Base-by-base conservation (phyloP, 306 rosid species). In the Ceratonia siliqua region DNA sequence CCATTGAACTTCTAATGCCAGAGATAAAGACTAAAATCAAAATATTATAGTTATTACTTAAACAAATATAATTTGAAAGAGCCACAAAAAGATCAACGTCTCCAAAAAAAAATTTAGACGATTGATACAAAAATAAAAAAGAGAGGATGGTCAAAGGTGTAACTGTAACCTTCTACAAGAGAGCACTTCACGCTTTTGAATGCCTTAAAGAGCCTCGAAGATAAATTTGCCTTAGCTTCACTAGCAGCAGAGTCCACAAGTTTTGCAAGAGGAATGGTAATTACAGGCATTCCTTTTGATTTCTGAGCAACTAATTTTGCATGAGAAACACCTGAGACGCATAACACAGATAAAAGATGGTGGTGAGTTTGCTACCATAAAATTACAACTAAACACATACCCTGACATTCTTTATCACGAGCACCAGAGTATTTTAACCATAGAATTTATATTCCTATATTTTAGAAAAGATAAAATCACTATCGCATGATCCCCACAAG, bases 221-320 rank as follows among this genome's bases (percentile, higher is more conserved):
- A 88, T 30, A 89, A 62, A 55, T 75, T 88, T 74, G 91, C 82
- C 78, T 78, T 79, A 30, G 90, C 90, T 56, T 86, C 88, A 68
- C 70, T 74, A 46, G 93, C 97, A 78, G 87, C 82, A 56, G 87
- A 72, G 42, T 80, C 94, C 69, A 69, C 52, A 64, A 94, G 90
- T 83, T 85, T 89, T 52, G 84, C 71, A 54, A 94, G 94, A 70
- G 88, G 76, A 80, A 91, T 80, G 78, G 90, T 82, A 46, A 91
- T 88, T 24, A 84, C 74, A 20, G 98, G 97, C 98, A 94, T 85
- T 61, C 96, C 97, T 83, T 91, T 94, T 32, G 90, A 87, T 81
- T 88, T 91, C 84, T 94, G 96, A 78, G 91, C 88, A 71, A 84
- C 82, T 66, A 94, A 82, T 82, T 85, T 94, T 57, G 85, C 97